Evolutionary conservation across 1,284 basidiomycete genomes (phyloP).

Genomic region (Gomphus sp.): DNA sequence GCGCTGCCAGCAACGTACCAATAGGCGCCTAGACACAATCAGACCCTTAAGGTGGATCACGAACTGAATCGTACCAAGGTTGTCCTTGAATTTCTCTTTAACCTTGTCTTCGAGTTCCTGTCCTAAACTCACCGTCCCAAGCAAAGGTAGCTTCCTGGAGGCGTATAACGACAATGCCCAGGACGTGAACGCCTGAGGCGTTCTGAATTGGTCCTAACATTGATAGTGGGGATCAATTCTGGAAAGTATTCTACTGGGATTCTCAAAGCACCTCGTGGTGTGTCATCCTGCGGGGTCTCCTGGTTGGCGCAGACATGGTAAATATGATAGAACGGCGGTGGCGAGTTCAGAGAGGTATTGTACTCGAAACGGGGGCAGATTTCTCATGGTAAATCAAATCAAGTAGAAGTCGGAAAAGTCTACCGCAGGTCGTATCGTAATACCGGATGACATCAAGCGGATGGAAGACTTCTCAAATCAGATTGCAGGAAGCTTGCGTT

Average conservation of each 20-base stretch:
- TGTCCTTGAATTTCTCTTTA: conserved; percentile 31
- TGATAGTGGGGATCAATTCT: background rate
- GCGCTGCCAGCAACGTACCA: conserved; percentile 55
- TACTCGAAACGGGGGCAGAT: background rate
- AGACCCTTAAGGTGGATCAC: conserved; percentile 3
- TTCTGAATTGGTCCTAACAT: background rate
- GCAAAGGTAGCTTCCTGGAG: conserved; percentile 22
- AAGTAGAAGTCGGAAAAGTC: too few relatives aligned
- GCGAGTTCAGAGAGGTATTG: background rate
- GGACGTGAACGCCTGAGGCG: conserved; percentile 8
- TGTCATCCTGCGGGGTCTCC: conserved; percentile 5
- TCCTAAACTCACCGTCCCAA: conserved; percentile 30
- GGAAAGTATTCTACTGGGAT: background rate
- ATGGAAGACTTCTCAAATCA: too few relatives aligned
- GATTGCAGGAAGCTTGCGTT: too few relatives aligned
- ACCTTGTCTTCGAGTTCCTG: conserved; percentile 36
- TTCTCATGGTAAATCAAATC: too few relatives aligned
- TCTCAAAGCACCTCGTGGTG: background rate
- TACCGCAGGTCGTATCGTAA: too few relatives aligned
- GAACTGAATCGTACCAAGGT: conserved; percentile 22
- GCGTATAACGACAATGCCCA: conserved; percentile 14
- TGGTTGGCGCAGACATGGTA: background rate
- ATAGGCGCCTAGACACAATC: conserved; percentile 39
- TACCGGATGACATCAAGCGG: too few relatives aligned
- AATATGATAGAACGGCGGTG: too few relatives aligned